A percentile compares a stretch with the other conserved stretches of the same genome.
These are phyloP conservation scores for Cicer judaicum DNA, from an alignment of 306 rosid genomes.

Conservation along the genomic window DNA sequence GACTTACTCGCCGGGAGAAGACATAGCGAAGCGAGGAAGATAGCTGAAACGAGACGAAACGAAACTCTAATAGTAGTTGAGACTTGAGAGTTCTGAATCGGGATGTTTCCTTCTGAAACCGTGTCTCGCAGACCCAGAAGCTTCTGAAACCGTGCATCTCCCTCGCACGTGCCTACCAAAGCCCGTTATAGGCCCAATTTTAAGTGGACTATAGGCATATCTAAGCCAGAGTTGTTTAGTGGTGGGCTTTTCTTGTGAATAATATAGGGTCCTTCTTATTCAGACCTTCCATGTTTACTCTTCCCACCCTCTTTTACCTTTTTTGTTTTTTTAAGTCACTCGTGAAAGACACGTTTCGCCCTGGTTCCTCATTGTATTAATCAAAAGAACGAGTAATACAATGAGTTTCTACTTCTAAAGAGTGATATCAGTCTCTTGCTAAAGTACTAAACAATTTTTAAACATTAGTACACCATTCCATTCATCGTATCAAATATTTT, in stretches of 20 bases:
- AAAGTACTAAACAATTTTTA: too few species aligned
- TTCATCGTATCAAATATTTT: too few species aligned
- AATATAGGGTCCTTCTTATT: not conserved
- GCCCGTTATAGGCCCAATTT: conserved; percentile 32
- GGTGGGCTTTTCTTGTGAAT: not conserved
- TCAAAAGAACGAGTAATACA: too few species aligned
- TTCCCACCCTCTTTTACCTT: not conserved
- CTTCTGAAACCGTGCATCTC: conserved; percentile 27
- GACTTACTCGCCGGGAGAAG: conserved; percentile 92
- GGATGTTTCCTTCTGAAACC: conserved; percentile 38
- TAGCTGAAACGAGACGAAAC: conserved; percentile 10
- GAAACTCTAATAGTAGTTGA: conserved; percentile 9
- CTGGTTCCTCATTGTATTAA: too few species aligned
- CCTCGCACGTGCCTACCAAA: conserved; percentile 44
- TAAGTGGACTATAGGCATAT: conserved; percentile 9
- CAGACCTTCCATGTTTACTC: not conserved
- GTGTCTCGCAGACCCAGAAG: conserved; percentile 43
- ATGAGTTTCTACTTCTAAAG: too few species aligned
- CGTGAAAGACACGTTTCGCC: too few species aligned
- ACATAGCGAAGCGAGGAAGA: conserved; percentile 63
- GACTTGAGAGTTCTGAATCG: conserved; percentile 16
- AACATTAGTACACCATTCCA: too few species aligned
- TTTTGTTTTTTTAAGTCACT: not conserved
- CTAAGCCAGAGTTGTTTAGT: too few species aligned
- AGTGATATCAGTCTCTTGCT: too few species aligned